Evolutionary conservation across 2,329 filamentous ascomycete genomes (phyloP), one percentile per base, ranked within the genome.

Genomic region (Colletotrichum plurivorum): DNA sequence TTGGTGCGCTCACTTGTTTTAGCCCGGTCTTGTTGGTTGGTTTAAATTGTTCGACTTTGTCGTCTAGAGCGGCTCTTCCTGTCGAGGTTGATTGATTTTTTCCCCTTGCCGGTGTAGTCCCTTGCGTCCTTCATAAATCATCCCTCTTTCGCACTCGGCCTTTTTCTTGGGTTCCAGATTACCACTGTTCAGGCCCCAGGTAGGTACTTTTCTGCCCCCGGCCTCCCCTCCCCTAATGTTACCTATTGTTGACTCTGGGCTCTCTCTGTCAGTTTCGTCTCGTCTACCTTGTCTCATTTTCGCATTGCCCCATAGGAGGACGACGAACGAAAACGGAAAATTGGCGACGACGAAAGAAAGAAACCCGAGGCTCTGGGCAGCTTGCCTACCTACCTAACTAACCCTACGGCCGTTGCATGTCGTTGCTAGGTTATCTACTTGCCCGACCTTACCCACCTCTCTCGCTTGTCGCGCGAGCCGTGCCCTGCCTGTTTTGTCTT

Each of bases 41-140:
- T 31, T 59, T 54, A 45, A 49, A 55, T 43, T 43, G 54, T 54
- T 54, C 64, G 45, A 53, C 45, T n/a, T 36, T 7, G 36, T 52
- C 59, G 36, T 53, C 58, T 65, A 25, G 20, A 53, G 52, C 46
- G 59, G 51, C 31, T 52, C 39, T 53, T 53, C 15, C 15, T 43
- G 5, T 36, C 31, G 8, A 36, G 48, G 10, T 25, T 46, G 27
- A 52, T 43, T 13, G 31, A 36, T 8, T 61, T 53, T 43, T 7
- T 31, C 53, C 20, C 22, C 39, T 16, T 31, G 10, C 31, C 31
- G 31, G 31, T 36, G 31, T 36, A 36, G 10, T 36, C 31, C 31
- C 31, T 57, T 57, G 13, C 39, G 27, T 36, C 31, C n/a, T 56
- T 13, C 31, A 36, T 36, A 36, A 36, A 10, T 36, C 31, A 10